Percentiles rank a stretch among this genome's conserved stretches.
Evolutionary conservation across 2,329 filamentous ascomycete species (phyloP).

Genomic region (Ophiocordyceps camponoti-floridani): DNA sequence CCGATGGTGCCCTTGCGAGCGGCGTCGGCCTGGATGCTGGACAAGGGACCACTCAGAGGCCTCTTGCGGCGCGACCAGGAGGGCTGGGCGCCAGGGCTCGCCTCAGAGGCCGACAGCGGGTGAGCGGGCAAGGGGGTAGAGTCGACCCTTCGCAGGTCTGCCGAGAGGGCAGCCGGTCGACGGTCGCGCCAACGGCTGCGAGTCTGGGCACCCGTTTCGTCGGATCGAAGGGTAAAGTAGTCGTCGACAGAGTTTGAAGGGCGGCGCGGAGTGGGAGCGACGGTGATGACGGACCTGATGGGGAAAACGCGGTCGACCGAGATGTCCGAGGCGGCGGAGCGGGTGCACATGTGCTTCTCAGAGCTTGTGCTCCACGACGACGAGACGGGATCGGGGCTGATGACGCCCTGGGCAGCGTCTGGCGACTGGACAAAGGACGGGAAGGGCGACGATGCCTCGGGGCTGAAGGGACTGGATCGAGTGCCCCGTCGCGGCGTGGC

Average conservation of each 20-base stretch:
- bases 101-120: constrained; percentile 3
- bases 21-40: constrained; percentile 26
- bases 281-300: constrained; percentile 62
- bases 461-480: background rate
- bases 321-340: constrained; percentile 15
- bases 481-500: background rate
- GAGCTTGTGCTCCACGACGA: constrained; percentile 24
- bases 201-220: constrained; percentile 12
- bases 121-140: constrained; percentile 8
- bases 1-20: constrained; percentile 16
- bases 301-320: constrained; percentile 52
- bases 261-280: constrained; percentile 34
- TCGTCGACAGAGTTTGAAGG: constrained; percentile 16
- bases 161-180: constrained; percentile 9
- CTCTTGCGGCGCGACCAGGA: constrained; percentile 12
- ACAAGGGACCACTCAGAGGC: constrained; percentile 19
- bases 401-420: background rate
- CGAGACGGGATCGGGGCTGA: constrained; percentile 13
- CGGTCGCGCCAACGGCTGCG: constrained; percentile 10
- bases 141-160: constrained; percentile 10
- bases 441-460: background rate
- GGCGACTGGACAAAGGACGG: background rate
- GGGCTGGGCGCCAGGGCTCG: constrained; percentile 3
- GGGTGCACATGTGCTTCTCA: constrained; percentile 18
- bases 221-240: constrained; percentile 16